Percentiles rank a stretch among this genome's conserved stretches.
phyloP scores from a whole-genome alignment of 2,329 filamentous ascomycete genomes.

The Cercospora citrullina region DNA sequence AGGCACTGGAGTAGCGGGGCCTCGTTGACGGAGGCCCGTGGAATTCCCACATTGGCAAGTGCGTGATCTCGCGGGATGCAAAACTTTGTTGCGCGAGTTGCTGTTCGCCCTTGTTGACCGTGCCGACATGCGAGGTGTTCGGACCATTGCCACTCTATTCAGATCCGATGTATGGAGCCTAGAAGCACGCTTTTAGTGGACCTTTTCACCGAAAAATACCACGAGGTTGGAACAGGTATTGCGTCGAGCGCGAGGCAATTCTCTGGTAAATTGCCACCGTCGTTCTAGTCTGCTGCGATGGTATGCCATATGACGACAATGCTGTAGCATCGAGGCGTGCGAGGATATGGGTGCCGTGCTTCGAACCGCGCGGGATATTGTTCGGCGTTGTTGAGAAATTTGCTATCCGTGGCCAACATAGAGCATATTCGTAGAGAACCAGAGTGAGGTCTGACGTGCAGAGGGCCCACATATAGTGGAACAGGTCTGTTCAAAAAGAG shows the following conservation, averaged over 20 bases:
- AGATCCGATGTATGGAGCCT: slow-evolving; percentile 21
- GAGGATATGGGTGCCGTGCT: not conserved
- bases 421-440: slow-evolving; percentile 1
- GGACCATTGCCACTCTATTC: slow-evolving; percentile 21
- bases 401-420: not conserved
- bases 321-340: not conserved
- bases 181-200: slow-evolving; percentile 15
- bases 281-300: not conserved
- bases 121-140: slow-evolving; percentile 17
- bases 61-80: slow-evolving; percentile 21
- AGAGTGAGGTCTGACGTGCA: slow-evolving; percentile 12
- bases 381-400: slow-evolving; percentile 4
- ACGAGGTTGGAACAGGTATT: slow-evolving; percentile 7
- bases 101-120: slow-evolving; percentile 16
- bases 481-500: slow-evolving; percentile 8
- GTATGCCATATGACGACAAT: not conserved
- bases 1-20: slow-evolving; percentile 26
- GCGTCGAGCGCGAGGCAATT: slow-evolving; percentile 4
- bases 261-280: slow-evolving; percentile 4
- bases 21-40: slow-evolving; percentile 24
- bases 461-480: slow-evolving; percentile 6
- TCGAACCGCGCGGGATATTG: not conserved
- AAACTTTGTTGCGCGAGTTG: slow-evolving; percentile 13
- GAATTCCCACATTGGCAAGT: slow-evolving; percentile 21
- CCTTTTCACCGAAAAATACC: slow-evolving; percentile 14